Conservation (phyloP, 257 asterid genomes). For the Salvia miltiorrhiza region DNA sequence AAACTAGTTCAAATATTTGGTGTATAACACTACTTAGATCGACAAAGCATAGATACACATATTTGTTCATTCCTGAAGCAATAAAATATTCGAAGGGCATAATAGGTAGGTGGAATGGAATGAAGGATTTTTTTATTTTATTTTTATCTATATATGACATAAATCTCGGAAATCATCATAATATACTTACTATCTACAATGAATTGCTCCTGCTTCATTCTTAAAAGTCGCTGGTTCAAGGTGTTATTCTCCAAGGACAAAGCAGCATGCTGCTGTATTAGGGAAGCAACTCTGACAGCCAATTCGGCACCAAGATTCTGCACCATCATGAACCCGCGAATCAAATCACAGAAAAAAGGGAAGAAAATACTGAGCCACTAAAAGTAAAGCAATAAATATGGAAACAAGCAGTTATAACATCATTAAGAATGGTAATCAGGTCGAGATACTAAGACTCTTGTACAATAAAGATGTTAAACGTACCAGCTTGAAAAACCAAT, state of each 20-base stretch:
- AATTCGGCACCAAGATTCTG: conserved; percentile 67
- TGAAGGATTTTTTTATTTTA: no score
- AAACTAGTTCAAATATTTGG: background rate
- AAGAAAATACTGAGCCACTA: background rate
- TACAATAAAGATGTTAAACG: no score
- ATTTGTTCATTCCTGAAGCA: background rate
- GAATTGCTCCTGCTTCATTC: conserved; percentile 53
- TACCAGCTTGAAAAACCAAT: background rate
- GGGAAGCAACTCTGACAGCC: conserved; percentile 53
- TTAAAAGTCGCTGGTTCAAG: conserved; percentile 58
- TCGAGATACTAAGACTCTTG: no score
- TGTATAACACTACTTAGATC: background rate
- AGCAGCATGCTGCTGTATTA: conserved; percentile 52
- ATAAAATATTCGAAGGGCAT: background rate
- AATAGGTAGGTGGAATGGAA: background rate
- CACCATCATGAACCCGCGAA: conserved; percentile 13
- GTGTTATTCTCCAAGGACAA: conserved; percentile 61
- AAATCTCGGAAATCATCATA: background rate
- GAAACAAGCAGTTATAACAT: background rate
- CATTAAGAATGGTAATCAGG: no score
- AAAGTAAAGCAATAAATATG: background rate
- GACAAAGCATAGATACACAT: background rate
- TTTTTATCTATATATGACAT: background rate
- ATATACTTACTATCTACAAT: conserved; percentile 54
- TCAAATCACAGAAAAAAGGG: background rate